Evolutionary conservation across 495 filamentous ascomycete genomes (phyloP).

Genomic region (Filosporella fistucella): DNA sequence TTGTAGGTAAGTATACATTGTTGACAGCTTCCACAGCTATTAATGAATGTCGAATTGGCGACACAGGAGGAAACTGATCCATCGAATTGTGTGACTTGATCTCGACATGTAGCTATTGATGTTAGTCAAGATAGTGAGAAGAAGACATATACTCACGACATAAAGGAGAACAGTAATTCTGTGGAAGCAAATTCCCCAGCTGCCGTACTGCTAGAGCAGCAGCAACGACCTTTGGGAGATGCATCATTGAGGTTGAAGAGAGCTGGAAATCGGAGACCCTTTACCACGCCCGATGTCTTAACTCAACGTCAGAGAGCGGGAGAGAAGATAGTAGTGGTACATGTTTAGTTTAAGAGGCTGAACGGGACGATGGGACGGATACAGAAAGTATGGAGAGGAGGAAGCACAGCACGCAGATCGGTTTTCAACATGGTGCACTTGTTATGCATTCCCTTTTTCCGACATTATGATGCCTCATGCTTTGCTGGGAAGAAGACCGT

Average conservation of each 20-base stretch:
- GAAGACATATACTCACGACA: conserved; percentile 11
- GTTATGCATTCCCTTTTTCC: conserved; percentile 9
- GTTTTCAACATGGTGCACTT: no score
- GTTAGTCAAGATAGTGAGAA: neutral
- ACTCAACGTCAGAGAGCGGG: conserved; percentile 3
- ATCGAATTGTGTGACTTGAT: neutral
- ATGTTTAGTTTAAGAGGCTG: conserved; percentile 10
- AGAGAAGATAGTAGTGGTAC: neutral
- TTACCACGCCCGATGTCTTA: conserved; percentile 14
- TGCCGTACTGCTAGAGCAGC: conserved; percentile 6
- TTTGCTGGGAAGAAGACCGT: no score
- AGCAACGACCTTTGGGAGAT: neutral
- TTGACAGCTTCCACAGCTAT: conserved; percentile 17
- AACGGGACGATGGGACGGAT: conserved; percentile 2
- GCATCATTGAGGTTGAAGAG: conserved; percentile 1
- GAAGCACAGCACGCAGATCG: no score
- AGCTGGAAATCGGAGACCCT: neutral
- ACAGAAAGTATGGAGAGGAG: neutral
- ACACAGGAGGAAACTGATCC: conserved; percentile 6
- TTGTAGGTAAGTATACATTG: conserved; percentile 12
- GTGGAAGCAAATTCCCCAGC: neutral
- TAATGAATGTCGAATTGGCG: conserved; percentile 11
- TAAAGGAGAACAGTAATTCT: conserved; percentile 8
- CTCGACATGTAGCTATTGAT: conserved; percentile 13
- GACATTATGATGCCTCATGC: no score